Evolutionary conservation across 2,329 filamentous ascomycete species (phyloP).

Genomic region (Hypoxylon sp.): DNA sequence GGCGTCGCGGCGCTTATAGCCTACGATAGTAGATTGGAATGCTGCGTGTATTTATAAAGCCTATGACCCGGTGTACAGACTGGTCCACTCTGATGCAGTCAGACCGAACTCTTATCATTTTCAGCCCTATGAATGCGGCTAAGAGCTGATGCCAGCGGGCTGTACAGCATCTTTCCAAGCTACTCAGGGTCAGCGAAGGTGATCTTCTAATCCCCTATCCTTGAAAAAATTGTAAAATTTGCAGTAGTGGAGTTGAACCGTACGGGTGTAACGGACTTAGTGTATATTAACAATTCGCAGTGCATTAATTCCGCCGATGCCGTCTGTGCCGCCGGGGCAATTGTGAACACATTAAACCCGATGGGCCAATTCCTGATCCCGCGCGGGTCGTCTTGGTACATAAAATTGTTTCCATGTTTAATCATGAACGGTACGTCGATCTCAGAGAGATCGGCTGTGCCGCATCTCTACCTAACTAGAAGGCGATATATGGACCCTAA

Average conservation of each 20-base stretch:
- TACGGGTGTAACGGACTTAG: constrained; percentile 32
- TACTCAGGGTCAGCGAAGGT: not conserved
- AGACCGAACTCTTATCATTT: not conserved
- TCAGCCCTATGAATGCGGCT: constrained; percentile 20
- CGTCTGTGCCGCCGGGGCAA: constrained; percentile 2
- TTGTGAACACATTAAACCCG: constrained; percentile 8
- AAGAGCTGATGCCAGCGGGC: constrained; percentile 28
- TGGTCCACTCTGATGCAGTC: not conserved
- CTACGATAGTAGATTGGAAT: not conserved
- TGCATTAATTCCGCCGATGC: constrained; percentile 32
- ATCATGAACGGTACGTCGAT: not conserved
- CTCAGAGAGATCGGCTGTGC: not conserved
- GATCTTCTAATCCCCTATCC: not conserved
- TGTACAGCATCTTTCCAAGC: not conserved
- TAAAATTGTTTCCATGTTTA: not conserved
- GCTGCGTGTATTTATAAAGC: not conserved
- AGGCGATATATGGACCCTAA: not conserved
- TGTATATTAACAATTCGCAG: not conserved
- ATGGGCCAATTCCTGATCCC: constrained; percentile 11
- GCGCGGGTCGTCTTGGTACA: not conserved
- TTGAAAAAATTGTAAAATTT: no score
- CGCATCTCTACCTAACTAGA: not conserved
- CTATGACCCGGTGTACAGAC: not conserved
- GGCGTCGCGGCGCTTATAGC: no score
- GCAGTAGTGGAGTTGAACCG: not conserved